phyloP scores from a whole-genome alignment of 768 basidiomycete species.

The Naganishia vaughanmartiniae region DNA sequence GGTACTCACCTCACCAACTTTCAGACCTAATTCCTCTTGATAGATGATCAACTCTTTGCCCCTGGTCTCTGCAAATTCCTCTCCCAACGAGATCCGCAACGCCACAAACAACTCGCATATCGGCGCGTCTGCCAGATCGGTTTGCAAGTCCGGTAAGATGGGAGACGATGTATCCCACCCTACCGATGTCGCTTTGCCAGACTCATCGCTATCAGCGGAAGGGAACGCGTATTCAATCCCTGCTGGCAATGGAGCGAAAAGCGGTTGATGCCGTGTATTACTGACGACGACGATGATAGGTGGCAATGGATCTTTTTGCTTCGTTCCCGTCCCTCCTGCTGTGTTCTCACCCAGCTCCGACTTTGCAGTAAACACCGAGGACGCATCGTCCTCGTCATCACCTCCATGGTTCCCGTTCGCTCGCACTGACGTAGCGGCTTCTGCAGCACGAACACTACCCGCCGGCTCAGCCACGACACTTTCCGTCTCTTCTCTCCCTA shows the following conservation, averaged over 20 bases:
- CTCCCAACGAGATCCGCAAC: conserved; percentile 17
- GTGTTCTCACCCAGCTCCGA: neutral
- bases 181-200: neutral
- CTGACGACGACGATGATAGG: conserved; percentile 25
- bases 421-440: neutral
- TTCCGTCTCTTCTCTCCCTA: neutral
- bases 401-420: neutral
- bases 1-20: conserved; percentile 24
- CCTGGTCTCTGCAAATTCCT: conserved; percentile 23
- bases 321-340: neutral
- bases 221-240: neutral
- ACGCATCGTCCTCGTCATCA: neutral
- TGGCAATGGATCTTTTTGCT: neutral
- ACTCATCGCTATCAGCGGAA: neutral
- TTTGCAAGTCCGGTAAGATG: conserved; percentile 1
- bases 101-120: conserved; percentile 23
- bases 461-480: conserved; percentile 15
- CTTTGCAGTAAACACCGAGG: neutral
- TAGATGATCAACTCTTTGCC: conserved; percentile 28
- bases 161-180: conserved; percentile 5
- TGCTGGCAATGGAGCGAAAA: conserved; percentile 18
- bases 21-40: conserved; percentile 3
- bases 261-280: neutral
- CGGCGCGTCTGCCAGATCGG: conserved; percentile 12
- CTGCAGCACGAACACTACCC: conserved; percentile 7